phyloP scores from a whole-genome alignment of 2,329 filamentous ascomycete genomes.

The Fonsecaea erecta region DNA sequence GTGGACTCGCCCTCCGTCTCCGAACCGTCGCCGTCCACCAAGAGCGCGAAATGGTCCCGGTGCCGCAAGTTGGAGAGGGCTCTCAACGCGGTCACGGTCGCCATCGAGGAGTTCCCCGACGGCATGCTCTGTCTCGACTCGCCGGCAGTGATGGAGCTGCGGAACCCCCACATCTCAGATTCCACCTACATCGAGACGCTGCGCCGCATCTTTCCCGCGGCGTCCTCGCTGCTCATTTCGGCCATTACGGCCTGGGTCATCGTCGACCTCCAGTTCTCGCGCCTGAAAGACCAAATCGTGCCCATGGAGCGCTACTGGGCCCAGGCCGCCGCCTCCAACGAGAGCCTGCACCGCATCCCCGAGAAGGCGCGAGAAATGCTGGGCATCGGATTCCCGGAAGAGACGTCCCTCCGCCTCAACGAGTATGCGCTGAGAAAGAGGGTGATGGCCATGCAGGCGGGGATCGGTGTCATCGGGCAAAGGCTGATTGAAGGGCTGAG shows the following conservation, averaged over 20 bases:
- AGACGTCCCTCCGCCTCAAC: conserved; percentile 6
- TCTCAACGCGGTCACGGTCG: conserved; percentile 25
- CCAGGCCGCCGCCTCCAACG: conserved; percentile 12
- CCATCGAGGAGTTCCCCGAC: conserved; percentile 29
- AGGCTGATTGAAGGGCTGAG: conserved; percentile 27
- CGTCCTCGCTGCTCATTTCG: conserved; percentile 17
- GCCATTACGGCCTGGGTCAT: conserved; percentile 35
- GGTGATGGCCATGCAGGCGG: conserved; percentile 14
- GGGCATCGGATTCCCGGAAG: conserved; percentile 25
- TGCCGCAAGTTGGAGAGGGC: conserved; percentile 21
- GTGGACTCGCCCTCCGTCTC: not conserved
- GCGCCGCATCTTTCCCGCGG: conserved; percentile 29
- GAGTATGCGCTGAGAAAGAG: conserved; percentile 21
- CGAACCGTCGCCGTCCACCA: conserved; percentile 13
- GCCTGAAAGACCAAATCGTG: conserved; percentile 8
- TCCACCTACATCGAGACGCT: conserved; percentile 25
- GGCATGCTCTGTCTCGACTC: conserved; percentile 28
- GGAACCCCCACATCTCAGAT: conserved; percentile 17
- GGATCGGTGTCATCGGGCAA: conserved; percentile 23
- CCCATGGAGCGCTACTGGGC: conserved; percentile 13
- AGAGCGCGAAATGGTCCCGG: conserved; percentile 23
- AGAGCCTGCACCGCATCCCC: conserved; percentile 25
- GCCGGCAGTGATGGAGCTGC: conserved; percentile 18
- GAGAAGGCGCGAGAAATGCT: conserved; percentile 32
- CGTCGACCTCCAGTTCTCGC: conserved; percentile 31